Conservation (phyloP, 106 monocot species). For the Dendrobium officinale region DNA sequence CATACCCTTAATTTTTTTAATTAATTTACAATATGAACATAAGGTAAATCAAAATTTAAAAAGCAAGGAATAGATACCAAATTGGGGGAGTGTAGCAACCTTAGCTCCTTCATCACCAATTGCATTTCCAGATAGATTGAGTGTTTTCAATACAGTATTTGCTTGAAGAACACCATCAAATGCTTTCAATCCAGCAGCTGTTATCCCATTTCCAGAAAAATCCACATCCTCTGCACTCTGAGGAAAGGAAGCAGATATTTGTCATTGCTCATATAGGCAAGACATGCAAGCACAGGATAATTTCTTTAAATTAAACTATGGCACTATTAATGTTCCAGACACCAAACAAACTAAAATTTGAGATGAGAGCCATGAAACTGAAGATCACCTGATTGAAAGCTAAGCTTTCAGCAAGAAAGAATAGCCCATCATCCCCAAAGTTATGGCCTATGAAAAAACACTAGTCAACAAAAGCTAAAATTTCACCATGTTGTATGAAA, state of each 20-base stretch:
- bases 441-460: slow-evolving; percentile 59
- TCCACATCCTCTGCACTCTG: slow-evolving; percentile 95
- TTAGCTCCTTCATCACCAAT: slow-evolving; percentile 97
- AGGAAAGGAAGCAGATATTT: slow-evolving; percentile 6
- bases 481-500: background rate
- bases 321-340: background rate
- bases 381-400: slow-evolving; percentile 85
- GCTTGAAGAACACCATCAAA: slow-evolving; percentile 94
- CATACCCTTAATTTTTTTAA: slow-evolving; percentile 1
- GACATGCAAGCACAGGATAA: background rate
- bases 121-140: slow-evolving; percentile 94
- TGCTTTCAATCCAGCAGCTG: slow-evolving; percentile 79
- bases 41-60: background rate
- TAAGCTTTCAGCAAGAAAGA: slow-evolving; percentile 95
- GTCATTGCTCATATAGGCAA: background rate
- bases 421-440: slow-evolving; percentile 91
- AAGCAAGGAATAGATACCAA: slow-evolving; percentile 7
- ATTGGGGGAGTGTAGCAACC: slow-evolving; percentile 31
- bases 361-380: slow-evolving; percentile 2
- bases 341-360: background rate
- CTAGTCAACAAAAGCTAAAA: background rate
- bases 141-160: slow-evolving; percentile 69
- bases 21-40: background rate
- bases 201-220: slow-evolving; percentile 97
- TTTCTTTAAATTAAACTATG: background rate